phyloP scores from a whole-genome alignment of 2,329 filamentous ascomycete species.

The Clarireedia hainanense region DNA sequence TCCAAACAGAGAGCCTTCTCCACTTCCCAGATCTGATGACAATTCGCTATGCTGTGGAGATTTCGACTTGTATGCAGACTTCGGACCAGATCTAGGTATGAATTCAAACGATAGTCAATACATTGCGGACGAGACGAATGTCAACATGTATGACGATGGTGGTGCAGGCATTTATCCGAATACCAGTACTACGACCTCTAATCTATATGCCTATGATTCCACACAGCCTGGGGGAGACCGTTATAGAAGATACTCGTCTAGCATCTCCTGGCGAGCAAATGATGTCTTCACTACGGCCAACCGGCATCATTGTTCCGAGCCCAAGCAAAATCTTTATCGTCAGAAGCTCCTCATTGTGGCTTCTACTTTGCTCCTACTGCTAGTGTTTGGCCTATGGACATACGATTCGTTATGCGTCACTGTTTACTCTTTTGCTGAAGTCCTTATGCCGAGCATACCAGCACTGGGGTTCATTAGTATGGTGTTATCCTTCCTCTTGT shows the following conservation, averaged over 20 bases:
- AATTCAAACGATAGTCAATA: not conserved
- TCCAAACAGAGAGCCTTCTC: conserved; percentile 4
- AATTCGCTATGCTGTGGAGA: not conserved
- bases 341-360: not conserved
- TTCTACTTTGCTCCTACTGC: conserved; percentile 1
- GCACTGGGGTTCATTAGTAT: conserved; percentile 19
- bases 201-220: conserved; percentile 8
- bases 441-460: conserved; percentile 10
- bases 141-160: conserved; percentile 1
- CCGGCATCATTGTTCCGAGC: not conserved
- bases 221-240: conserved; percentile 12
- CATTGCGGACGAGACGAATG: not conserved
- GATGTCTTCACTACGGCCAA: not conserved
- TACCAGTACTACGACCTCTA: not conserved
- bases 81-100: not conserved
- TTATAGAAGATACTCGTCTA: not conserved
- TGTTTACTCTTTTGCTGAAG: not conserved
- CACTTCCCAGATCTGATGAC: not conserved
- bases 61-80: not conserved
- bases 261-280: not conserved
- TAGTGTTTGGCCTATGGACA: conserved; percentile 8
- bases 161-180: not conserved
- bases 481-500: conserved; percentile 15
- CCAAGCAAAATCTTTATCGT: not conserved
- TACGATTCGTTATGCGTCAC: conserved; percentile 9